phyloP scores from a whole-genome alignment of 176 grass and related monocot genomes.

The Miscanthus lutarioriparius region DNA sequence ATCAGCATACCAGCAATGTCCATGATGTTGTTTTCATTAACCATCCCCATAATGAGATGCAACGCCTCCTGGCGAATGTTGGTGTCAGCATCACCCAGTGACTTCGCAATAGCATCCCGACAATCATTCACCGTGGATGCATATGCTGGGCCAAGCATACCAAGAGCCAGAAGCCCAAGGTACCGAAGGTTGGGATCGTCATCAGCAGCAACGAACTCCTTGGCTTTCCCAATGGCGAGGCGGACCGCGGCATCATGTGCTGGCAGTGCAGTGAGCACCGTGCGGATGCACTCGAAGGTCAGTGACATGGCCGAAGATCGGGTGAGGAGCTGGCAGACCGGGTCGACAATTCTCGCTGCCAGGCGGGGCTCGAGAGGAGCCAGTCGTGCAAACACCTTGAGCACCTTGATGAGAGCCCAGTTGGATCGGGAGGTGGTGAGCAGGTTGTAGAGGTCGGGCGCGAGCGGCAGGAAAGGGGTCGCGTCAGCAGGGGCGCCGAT shows the following conservation, averaged over 20 bases:
- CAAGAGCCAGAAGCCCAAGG: slow-evolving; percentile 75
- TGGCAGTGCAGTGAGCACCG: slow-evolving; percentile 54
- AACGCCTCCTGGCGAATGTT: slow-evolving; percentile 66
- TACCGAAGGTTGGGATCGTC: slow-evolving; percentile 92
- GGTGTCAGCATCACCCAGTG: slow-evolving; percentile 67
- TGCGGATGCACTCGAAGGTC: slow-evolving; percentile 82
- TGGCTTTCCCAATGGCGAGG: slow-evolving; percentile 72
- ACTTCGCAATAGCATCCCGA: slow-evolving; percentile 45
- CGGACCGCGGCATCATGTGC: slow-evolving; percentile 52
- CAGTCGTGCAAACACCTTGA: slow-evolving; percentile 82
- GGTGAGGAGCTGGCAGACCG: slow-evolving; percentile 69
- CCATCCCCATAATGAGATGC: slow-evolving; percentile 65
- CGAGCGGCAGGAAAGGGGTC: slow-evolving; percentile 73
- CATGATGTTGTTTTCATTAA: slow-evolving; percentile 47
- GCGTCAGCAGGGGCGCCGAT: slow-evolving; percentile 64
- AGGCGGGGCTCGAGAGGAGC: slow-evolving; percentile 74
- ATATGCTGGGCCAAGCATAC: slow-evolving; percentile 58
- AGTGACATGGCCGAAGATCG: slow-evolving; percentile 69
- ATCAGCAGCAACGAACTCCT: slow-evolving; percentile 61
- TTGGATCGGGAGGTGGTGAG: slow-evolving; percentile 71
- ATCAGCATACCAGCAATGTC: slow-evolving; percentile 66
- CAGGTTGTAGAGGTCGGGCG: slow-evolving; percentile 75
- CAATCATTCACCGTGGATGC: slow-evolving; percentile 52
- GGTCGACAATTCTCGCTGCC: slow-evolving; percentile 62
- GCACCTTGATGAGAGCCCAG: slow-evolving; percentile 90